Percentiles rank a stretch among this genome's conserved stretches.
Conservation (phyloP, 306 rosid species). For the Ormosia emarginata region DNA sequence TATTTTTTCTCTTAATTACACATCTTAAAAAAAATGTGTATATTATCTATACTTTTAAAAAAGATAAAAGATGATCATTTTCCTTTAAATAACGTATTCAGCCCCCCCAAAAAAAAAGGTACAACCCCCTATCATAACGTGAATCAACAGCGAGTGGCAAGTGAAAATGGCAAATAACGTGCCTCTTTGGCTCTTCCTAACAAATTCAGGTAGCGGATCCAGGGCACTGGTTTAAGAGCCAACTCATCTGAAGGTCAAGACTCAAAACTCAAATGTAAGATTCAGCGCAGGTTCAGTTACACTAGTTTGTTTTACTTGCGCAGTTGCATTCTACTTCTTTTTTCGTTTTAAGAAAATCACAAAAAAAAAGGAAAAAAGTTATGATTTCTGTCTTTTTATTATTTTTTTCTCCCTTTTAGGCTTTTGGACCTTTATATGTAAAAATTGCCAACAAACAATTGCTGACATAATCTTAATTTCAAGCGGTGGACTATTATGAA, state of each 20-base stretch:
- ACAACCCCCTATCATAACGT: not conserved
- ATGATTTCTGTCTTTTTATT: not conserved
- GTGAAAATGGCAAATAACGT: not conserved
- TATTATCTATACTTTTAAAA: too few species aligned
- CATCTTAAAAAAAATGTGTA: too few species aligned
- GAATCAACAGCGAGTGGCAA: not conserved
- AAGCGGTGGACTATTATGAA: not conserved
- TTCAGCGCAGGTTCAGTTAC: constrained; percentile 34
- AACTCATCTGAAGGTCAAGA: too few species aligned
- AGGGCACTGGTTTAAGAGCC: too few species aligned
- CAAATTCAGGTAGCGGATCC: constrained; percentile 30
- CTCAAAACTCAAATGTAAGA: constrained; percentile 28
- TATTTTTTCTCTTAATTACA: too few species aligned
- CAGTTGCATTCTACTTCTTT: not conserved
- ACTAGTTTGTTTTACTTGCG: constrained; percentile 17
- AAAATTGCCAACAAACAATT: not conserved
- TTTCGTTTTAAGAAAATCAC: too few species aligned
- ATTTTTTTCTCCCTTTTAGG: not conserved
- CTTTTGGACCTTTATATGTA: not conserved
- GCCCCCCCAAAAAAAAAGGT: too few species aligned
- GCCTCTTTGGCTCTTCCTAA: not conserved
- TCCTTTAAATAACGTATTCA: too few species aligned
- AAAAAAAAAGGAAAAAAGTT: not conserved
- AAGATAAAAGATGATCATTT: too few species aligned
- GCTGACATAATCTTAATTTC: not conserved